Evolutionary conservation across 805 yeast species (phyloP).

Genomic region (Candida michaelii): DNA sequence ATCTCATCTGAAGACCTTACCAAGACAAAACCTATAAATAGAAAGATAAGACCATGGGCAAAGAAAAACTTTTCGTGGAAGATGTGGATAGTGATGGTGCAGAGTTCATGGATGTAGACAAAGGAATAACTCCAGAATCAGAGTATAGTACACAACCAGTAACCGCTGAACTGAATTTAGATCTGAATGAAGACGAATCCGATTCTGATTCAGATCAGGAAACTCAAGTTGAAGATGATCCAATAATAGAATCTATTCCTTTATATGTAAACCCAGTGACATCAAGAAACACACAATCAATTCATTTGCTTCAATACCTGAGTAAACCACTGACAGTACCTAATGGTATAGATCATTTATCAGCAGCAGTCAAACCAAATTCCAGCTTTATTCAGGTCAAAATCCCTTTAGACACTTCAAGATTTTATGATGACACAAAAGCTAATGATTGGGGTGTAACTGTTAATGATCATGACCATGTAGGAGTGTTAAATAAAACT

Average conservation of each 20-base stretch:
- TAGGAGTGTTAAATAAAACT: constrained; percentile 63
- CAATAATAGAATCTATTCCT: constrained; percentile 41
- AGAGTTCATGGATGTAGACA: constrained; percentile 3
- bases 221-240: constrained; percentile 29
- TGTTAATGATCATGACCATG: constrained; percentile 58
- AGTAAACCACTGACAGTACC: constrained; percentile 47
- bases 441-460: constrained; percentile 63
- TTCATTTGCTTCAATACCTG: constrained; percentile 48
- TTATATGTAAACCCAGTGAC: constrained; percentile 27
- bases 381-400: constrained; percentile 71
- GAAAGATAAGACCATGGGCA: neutral
- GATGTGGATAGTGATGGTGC: constrained; percentile 6
- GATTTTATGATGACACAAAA: constrained; percentile 65
- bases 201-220: constrained; percentile 10
- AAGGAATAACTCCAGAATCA: neutral
- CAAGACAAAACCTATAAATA: neutral
- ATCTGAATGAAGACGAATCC: constrained; percentile 1
- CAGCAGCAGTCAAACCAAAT: constrained; percentile 56
- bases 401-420: constrained; percentile 66
- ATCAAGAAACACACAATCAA: constrained; percentile 17
- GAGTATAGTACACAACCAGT: neutral
- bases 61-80: constrained; percentile 6
- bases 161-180: constrained; percentile 2
- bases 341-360: constrained; percentile 25
- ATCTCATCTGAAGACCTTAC: no score